Evolutionary conservation across 2,329 filamentous ascomycete species (phyloP), one percentile per base, ranked within the genome.

Genomic region (Didymella arachidicola): DNA sequence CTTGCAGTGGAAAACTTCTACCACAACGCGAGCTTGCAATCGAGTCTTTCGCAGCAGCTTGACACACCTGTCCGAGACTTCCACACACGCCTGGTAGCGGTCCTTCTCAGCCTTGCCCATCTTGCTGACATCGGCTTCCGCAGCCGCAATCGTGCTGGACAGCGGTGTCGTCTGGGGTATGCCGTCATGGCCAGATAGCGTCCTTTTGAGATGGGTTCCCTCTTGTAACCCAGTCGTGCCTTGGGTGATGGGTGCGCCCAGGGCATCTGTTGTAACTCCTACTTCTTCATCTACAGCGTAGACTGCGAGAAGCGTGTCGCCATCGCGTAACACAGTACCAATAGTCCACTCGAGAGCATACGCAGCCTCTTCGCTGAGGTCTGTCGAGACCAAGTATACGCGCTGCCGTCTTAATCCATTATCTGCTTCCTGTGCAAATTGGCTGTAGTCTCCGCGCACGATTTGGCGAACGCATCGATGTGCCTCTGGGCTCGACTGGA

Each of bases 1-100:
- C 83, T 97, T 98, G 88, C 95, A 98, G 79, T 98, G 95, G 66
- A 99, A 89, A 27, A 98, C 94, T 78, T 99, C 95, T 32, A 99
- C 89, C 49, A 97, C 92, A 46, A 97, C 91, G 57, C 93, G 88
- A 47, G 97, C 93, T 76, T 99, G 94, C 58, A 99, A 82, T 64
- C 91, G 87, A 0, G 95, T 99, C 83, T 96, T 97, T 60, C 94
- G 86, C 59, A 99, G 79, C 44, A 98, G 81, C 65, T 89, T 90
- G n/a, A 95, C 86, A 53, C 96, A 92, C 32, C 90, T 87, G 55
- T 94, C 87, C 1, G 92, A 93, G 60, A 99, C 93, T 57, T 89
- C 87, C 62, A 92, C 87, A n/a, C 94, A 87, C 0, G 93, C 93
- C 67, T 87, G 86, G 57, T 88, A 86, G 30, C 95, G 86, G 72